phyloP scores from a whole-genome alignment of 148 eudicot genomes.

The Euryodendron excelsum region DNA sequence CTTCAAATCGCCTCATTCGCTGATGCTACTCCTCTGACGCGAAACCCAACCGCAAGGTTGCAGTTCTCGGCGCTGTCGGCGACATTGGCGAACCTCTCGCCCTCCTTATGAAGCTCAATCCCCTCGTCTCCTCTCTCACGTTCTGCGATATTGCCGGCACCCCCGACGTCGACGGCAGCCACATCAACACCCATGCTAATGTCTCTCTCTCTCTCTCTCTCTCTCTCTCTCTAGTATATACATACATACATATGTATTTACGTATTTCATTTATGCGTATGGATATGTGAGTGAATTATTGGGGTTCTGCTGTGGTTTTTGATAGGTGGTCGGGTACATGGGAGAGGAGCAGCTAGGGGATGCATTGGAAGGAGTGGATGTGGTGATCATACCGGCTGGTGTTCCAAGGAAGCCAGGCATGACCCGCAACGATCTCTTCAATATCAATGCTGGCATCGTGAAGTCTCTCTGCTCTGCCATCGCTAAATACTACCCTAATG shows the following conservation, averaged over 20 bases:
- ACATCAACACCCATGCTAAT: slow-evolving; percentile 74
- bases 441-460: slow-evolving; percentile 87
- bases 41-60: slow-evolving; percentile 62
- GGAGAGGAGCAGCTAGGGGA: slow-evolving; percentile 47
- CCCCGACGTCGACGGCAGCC: slow-evolving; percentile 78
- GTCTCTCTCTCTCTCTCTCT: too few relatives aligned
- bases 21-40: slow-evolving; percentile 52
- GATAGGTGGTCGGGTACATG: slow-evolving; percentile 51
- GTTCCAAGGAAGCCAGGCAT: slow-evolving; percentile 92
- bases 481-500: slow-evolving; percentile 73
- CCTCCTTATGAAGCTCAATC: slow-evolving; percentile 75
- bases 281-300: background rate
- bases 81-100: slow-evolving; percentile 79
- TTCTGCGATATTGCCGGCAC: slow-evolving; percentile 80
- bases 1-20: slow-evolving; percentile 6
- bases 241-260: too few relatives aligned
- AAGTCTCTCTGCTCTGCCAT: slow-evolving; percentile 57
- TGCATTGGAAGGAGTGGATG: slow-evolving; percentile 73
- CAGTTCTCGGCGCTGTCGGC: slow-evolving; percentile 72
- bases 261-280: too few relatives aligned
- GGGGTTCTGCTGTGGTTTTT: background rate
- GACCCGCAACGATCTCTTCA: slow-evolving; percentile 87
- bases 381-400: slow-evolving; percentile 84
- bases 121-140: slow-evolving; percentile 60
- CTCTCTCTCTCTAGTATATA: background rate